A percentile compares a stretch with the other conserved stretches of the same genome.
Conservation (phyloP, 768 basidiomycete species). For the Lactifluus pinguis region DNA sequence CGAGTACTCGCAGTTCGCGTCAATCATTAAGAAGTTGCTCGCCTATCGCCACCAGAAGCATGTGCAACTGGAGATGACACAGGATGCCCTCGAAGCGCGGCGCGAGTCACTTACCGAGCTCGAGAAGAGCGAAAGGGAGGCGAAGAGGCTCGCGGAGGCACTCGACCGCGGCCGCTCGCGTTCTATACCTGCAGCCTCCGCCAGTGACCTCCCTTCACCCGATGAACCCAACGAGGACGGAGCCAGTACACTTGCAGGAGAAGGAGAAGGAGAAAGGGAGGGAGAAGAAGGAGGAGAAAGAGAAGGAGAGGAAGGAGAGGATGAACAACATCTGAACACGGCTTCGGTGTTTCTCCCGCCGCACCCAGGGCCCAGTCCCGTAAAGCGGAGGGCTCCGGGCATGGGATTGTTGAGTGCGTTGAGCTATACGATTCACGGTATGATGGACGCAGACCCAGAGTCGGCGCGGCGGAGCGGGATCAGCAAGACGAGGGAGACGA, state of each 20-base stretch:
- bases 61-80: conserved; percentile 95
- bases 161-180: conserved; percentile 49
- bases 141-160: conserved; percentile 81
- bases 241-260: neutral
- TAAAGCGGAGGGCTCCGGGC: conserved; percentile 54
- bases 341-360: conserved; percentile 53
- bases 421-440: conserved; percentile 90
- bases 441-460: conserved; percentile 99
- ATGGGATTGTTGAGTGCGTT: conserved; percentile 87
- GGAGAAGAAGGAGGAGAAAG: conserved; percentile 9
- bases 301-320: conserved; percentile 3
- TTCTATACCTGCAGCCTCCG: conserved; percentile 12
- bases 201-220: neutral
- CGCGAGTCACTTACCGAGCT: conserved; percentile 79
- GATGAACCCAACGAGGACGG: neutral
- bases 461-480: conserved; percentile 88
- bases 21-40: conserved; percentile 89
- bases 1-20: conserved; percentile 91
- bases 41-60: conserved; percentile 97
- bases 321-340: conserved; percentile 29
- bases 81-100: conserved; percentile 79
- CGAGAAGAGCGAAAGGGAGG: conserved; percentile 89
- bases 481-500: conserved; percentile 87
- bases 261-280: conserved; percentile 1
- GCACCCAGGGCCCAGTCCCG: conserved; percentile 71